Base-by-base conservation (phyloP, 441 rosid genomes). In the Bruguiera hainesii region DNA sequence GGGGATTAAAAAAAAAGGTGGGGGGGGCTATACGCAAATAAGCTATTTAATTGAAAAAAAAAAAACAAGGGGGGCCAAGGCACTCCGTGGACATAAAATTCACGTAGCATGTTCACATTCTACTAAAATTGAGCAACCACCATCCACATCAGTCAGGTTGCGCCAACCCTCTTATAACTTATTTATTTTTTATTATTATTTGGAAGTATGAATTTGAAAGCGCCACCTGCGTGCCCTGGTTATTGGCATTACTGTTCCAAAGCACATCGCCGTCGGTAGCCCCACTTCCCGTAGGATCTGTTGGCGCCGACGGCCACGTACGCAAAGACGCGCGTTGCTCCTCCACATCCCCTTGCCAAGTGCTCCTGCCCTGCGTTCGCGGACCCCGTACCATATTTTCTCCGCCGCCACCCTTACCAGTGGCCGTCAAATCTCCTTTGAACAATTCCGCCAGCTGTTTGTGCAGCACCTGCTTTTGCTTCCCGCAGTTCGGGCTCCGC, bases 381-480 rank as follows among this genome's bases (percentile, higher is more conserved):
- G 83, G 73, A 63, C 46, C 46, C 13, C 13, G 46, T 37, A 75
- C 76, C 78, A 75, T 74, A 78, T 65, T 56, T 61, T 78, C 91
- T 8, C 83, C 87, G 23, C 71, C 79, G 7, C 18, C 79, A 29
- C 5, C 79, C 8, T 35, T 74, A 2, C 51, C 72, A 2, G 46
- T 37, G 15, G 13, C 57, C 74, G 66, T 64, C 48, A 65, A 72
- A 63, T 75, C 82, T 60, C 70, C 75, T 72, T 69, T 81, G 11
- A 82, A 74, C 82, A 93, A 56, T 70, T 83, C 91, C 55, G 79
- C 64, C 64, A 93, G 73, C 81, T 93, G 97, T 73, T 81, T 84
- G 52, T 73, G 72, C 33, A 90, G 76, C 35, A 83, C 86, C 62
- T 76, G 85, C 70, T 83, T 85, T 57, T 69, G 71, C 78, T 82